These are phyloP conservation scores for Coemansia sp. DNA, from an alignment of 192 early-diverging fungal species.

Conservation along the genomic window DNA sequence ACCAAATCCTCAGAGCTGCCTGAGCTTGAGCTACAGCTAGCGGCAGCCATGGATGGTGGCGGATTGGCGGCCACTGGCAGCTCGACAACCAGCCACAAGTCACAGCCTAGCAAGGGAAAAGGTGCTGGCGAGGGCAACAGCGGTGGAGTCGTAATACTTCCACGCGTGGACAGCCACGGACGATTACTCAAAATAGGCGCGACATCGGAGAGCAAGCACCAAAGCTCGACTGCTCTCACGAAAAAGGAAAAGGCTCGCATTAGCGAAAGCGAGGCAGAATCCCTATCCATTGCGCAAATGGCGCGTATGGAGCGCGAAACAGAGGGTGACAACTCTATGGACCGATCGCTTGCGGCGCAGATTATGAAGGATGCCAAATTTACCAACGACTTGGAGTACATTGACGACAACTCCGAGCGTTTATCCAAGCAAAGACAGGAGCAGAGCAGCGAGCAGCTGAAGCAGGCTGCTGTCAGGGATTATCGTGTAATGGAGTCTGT, in stretches of 20 bases:
- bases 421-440: constrained; percentile 61
- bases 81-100: neutral
- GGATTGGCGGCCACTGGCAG: constrained; percentile 14
- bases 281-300: constrained; percentile 23
- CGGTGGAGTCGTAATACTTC: constrained; percentile 30
- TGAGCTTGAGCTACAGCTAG: constrained; percentile 70
- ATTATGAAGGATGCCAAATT: constrained; percentile 50
- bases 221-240: neutral
- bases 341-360: constrained; percentile 21
- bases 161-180: constrained; percentile 40
- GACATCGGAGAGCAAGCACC: neutral
- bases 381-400: constrained; percentile 78
- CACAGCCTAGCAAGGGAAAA: neutral
- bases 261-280: neutral
- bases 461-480: constrained; percentile 65
- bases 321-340: constrained; percentile 22
- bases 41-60: constrained; percentile 55
- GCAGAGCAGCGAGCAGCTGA: constrained; percentile 65
- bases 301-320: constrained; percentile 29
- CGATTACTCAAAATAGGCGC: constrained; percentile 16
- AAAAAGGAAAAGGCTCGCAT: constrained; percentile 21
- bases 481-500: constrained; percentile 64
- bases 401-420: constrained; percentile 86
- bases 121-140: constrained; percentile 9
- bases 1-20: constrained; percentile 61